Base-by-base conservation (phyloP, 2,329 filamentous ascomycete genomes). In the Calonectria pteridis region DNA sequence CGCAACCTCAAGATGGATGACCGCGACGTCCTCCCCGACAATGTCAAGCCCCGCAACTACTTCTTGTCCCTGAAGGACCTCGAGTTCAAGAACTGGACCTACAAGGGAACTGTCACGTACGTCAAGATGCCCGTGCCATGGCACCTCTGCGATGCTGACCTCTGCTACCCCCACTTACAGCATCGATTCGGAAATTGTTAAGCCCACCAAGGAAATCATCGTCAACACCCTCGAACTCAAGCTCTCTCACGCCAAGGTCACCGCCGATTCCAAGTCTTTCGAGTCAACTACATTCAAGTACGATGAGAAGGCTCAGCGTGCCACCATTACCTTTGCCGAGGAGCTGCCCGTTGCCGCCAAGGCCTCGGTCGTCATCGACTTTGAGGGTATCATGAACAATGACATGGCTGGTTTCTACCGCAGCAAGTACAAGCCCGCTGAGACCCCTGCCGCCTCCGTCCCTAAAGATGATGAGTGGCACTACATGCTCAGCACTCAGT, bases 361-460 rank as follows among this genome's bases (percentile, higher is more conserved):
- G 82, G 93, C 93, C 29, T 83, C 88, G 6, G 85, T 98, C 51
- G 87, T 89, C 59, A 91, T 98, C 82, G 89, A 91, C 26, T 98
- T 97, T 82, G 90, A 94, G 80, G 96, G 95, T 73, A 93, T 90
- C 73, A 93, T 98, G 85, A 98, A 98, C 88, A 94, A 95, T 82
- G 91, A 94, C 77, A 98, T 98, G 95, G 93, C 94, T 73, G 95
- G 96, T 50, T 98, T 98, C 88, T 98, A 97, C 86, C 93, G 95
- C 77, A 96, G 94, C 81, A 95, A 97, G 87, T 99, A 99, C 86
- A 98, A 95, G 88, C 95, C 96, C 23, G 86, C 90, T 68, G 92
- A 90, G 49, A 88, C 93, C 40, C 91, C 95, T 9, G 90, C 94
- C 62, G 87, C 92, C 51, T 95, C 94, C 16, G 95, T 98, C 2